These are phyloP conservation scores for Lipomyces lipofer DNA, from an alignment of 805 yeast species.

Conservation along the genomic window DNA sequence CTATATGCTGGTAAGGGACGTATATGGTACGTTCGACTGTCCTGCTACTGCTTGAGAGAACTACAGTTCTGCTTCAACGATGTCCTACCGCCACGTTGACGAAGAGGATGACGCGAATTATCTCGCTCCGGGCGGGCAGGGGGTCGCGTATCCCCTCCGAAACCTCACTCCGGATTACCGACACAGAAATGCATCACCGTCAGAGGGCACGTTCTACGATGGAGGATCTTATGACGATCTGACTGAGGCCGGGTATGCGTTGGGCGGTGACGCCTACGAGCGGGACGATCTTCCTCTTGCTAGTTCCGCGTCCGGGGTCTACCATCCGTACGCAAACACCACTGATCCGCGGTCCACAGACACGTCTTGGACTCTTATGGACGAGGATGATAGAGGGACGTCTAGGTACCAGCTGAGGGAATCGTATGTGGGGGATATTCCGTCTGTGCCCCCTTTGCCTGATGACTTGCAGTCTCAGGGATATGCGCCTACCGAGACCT, in stretches of 20 bases:
- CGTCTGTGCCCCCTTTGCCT: constrained; percentile 1
- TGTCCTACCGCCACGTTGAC: constrained; percentile 17
- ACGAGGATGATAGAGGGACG: neutral
- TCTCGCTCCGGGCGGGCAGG: neutral
- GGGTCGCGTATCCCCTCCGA: constrained; percentile 4
- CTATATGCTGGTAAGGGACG: too few species aligned
- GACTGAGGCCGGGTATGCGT: neutral
- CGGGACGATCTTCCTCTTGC: constrained; percentile 14
- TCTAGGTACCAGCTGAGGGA: neutral
- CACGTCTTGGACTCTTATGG: neutral
- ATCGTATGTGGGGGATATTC: constrained; percentile 1
- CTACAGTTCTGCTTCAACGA: too few species aligned
- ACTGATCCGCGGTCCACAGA: neutral
- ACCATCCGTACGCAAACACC: constrained; percentile 13
- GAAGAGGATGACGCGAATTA: neutral
- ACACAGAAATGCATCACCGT: neutral
- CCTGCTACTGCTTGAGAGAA: too few species aligned
- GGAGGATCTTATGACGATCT: neutral
- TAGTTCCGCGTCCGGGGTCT: constrained; percentile 10
- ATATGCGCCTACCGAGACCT: too few species aligned
- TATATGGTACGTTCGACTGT: too few species aligned
- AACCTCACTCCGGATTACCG: constrained; percentile 3
- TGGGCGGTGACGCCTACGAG: neutral
- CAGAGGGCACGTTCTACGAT: constrained; percentile 5
- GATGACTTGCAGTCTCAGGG: constrained; percentile 14